Conservation (phyloP, 2,329 filamentous ascomycete genomes). For the Mariannaea sp. region DNA sequence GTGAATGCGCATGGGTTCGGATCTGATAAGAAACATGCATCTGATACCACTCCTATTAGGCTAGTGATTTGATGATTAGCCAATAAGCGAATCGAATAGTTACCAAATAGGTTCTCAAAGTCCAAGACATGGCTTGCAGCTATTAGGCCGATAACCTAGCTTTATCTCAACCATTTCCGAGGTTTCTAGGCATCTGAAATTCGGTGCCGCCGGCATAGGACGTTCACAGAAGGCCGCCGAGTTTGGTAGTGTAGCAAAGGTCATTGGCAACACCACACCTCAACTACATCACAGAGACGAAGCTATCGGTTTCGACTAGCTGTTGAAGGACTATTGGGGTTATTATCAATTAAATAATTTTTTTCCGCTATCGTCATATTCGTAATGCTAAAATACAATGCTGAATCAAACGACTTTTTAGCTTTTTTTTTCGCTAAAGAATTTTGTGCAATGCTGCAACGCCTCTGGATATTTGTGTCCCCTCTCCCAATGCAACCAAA, state of each 20-base stretch:
- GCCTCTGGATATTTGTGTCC: conserved; percentile 35
- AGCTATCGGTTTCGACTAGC: neutral
- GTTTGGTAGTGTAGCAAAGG: too few species aligned
- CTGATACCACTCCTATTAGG: neutral
- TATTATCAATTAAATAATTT: conserved; percentile 31
- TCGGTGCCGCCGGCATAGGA: too few species aligned
- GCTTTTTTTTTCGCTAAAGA: conserved; percentile 38
- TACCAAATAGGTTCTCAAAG: neutral
- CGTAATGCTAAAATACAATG: conserved; percentile 25
- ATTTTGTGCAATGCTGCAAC: conserved; percentile 30
- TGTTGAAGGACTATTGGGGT: conserved; percentile 25
- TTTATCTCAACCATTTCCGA: neutral
- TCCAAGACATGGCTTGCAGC: neutral
- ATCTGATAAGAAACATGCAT: neutral
- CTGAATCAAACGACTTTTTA: conserved; percentile 34
- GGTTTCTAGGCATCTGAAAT: neutral
- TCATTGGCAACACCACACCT: too few species aligned
- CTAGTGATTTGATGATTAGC: neutral
- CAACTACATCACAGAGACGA: too few species aligned
- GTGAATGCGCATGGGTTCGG: too few species aligned
- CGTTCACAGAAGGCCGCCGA: too few species aligned
- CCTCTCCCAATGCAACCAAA: conserved; percentile 25
- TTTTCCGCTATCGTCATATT: conserved; percentile 31
- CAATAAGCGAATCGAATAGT: neutral
- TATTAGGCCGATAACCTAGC: neutral